phyloP scores from a whole-genome alignment of 352 stramenopile genomes.

The Elongisporangium senticosum region DNA sequence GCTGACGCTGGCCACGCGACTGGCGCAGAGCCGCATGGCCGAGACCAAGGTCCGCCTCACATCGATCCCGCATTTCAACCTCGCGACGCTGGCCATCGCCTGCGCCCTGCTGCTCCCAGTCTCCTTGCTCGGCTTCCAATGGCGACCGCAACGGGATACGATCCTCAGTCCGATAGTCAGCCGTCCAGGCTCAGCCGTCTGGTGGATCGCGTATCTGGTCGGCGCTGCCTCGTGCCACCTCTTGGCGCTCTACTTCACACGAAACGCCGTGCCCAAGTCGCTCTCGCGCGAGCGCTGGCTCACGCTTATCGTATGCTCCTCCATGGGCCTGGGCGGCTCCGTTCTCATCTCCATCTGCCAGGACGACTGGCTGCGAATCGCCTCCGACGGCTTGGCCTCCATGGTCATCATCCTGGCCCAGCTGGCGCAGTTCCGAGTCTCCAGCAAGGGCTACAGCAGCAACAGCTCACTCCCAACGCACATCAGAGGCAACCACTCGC shows the following conservation, averaged over 20 bases:
- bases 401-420: slow-evolving; percentile 46
- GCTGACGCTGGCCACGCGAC: slow-evolving; percentile 27
- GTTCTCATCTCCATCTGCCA: slow-evolving; percentile 33
- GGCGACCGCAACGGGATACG: background rate
- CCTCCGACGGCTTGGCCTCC: slow-evolving; percentile 28
- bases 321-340: slow-evolving; percentile 35
- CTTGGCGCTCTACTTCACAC: slow-evolving; percentile 6
- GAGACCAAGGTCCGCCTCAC: slow-evolving; percentile 18
- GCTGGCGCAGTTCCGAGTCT: slow-evolving; percentile 13
- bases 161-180: background rate
- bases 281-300: slow-evolving; percentile 6
- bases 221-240: slow-evolving; percentile 14
- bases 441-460: background rate
- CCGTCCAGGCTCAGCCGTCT: background rate
- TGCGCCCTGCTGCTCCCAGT: slow-evolving; percentile 15
- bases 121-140: background rate
- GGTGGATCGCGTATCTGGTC: slow-evolving; percentile 6
- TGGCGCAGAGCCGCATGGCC: slow-evolving; percentile 4
- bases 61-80: slow-evolving; percentile 19
- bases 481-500: background rate
- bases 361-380: slow-evolving; percentile 47
- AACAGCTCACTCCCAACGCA: background rate
- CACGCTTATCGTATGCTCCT: slow-evolving; percentile 30
- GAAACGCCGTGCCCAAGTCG: background rate
- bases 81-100: slow-evolving; percentile 33